Conservation (phyloP, 495 filamentous ascomycete species). For the Aspergillus sparsus region DNA sequence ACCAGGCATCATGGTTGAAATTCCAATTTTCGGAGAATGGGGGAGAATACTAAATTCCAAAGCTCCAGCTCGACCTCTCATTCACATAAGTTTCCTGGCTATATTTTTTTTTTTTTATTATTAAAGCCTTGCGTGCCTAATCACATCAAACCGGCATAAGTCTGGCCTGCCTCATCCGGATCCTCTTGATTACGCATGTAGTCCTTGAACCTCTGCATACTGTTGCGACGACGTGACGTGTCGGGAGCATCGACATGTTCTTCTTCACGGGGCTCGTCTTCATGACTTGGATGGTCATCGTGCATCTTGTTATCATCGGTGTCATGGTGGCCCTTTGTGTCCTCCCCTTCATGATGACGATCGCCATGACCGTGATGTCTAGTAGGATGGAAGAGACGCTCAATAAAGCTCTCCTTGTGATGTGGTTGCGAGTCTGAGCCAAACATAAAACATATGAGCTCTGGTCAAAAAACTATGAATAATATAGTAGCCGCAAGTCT, state of each 20-base stretch:
- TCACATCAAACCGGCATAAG: constrained; percentile 22
- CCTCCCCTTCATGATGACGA: neutral
- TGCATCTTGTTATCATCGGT: neutral
- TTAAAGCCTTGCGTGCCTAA: neutral
- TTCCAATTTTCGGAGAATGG: no score
- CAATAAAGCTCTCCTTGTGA: constrained; percentile 17
- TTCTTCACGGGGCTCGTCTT: neutral
- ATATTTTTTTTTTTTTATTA: neutral
- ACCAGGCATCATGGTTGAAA: neutral
- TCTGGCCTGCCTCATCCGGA: constrained; percentile 19
- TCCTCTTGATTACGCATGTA: constrained; percentile 15
- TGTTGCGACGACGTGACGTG: neutral
- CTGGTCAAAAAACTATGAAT: neutral
- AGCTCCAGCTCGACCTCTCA: neutral
- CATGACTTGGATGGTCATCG: neutral
- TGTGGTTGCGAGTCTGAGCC: constrained; percentile 10
- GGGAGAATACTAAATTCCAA: no score
- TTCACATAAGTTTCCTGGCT: neutral
- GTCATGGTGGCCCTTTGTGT: neutral
- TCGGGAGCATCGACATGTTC: neutral
- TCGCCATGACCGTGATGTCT: neutral
- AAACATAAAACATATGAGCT: neutral
- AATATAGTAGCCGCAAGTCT: neutral
- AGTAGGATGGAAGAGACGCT: constrained; percentile 9
- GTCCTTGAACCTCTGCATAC: constrained; percentile 16